Percentiles rank a stretch among this genome's conserved stretches.
phyloP scores from a whole-genome alignment of 768 basidiomycete genomes.

The Sarcodon aspratus region DNA sequence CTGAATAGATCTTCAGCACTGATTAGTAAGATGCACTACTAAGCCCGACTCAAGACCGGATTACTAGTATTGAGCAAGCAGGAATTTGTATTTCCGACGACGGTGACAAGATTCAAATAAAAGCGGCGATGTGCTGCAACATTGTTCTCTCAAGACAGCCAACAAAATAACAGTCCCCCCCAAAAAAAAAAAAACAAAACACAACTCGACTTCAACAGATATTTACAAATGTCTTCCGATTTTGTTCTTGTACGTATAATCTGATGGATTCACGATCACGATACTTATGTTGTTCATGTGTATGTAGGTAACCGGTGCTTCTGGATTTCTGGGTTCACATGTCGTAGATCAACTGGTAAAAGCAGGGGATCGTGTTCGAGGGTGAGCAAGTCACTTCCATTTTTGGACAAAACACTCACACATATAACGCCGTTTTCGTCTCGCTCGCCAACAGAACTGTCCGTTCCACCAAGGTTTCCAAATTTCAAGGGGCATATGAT shows the following conservation, averaged over 20 bases:
- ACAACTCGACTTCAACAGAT: too few species aligned
- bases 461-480: constrained; percentile 7
- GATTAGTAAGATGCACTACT: too few species aligned
- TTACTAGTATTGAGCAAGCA: too few species aligned
- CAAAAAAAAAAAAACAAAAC: too few species aligned
- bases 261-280: background rate
- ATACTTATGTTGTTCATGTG: background rate
- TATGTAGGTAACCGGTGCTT: constrained; percentile 27
- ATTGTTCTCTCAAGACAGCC: too few species aligned
- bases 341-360: constrained; percentile 27
- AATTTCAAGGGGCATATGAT: constrained; percentile 1
- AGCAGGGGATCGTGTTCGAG: constrained; percentile 35
- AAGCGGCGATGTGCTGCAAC: too few species aligned
- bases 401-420: background rate
- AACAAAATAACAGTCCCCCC: too few species aligned
- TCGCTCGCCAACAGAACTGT: constrained; percentile 4
- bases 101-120: too few species aligned
- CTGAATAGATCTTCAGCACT: too few species aligned
- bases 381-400: constrained; percentile 16
- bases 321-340: constrained; percentile 32
- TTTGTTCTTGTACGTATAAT: background rate
- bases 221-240: background rate
- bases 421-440: background rate
- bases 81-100: too few species aligned
- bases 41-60: too few species aligned